Evolutionary conservation across 257 asterid species (phyloP), one percentile per base, ranked within the genome.

Genomic region (Capsicum baccatum): DNA sequence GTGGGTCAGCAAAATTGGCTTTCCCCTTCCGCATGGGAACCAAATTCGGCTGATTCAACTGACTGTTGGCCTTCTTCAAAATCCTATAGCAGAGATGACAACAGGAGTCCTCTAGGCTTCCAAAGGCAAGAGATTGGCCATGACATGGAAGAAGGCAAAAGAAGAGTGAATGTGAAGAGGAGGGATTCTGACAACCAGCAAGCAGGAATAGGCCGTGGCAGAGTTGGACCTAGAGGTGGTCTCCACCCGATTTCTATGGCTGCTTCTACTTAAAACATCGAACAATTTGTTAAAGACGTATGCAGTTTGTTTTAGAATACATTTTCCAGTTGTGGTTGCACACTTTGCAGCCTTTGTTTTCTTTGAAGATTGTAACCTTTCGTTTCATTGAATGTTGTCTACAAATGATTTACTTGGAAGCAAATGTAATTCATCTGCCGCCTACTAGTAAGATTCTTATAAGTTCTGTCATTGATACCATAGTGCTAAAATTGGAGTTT

Each of bases 21-120:
- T 78, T 88, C 93, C 17, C 88, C 94, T 71, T 90, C 97, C 16
- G 37, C 88, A 14, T 94, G 97, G 99, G 95, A 94, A 88, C 97
- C 98, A 5, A 93, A 91, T 74, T 94, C 97, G 2, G 94, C 92
- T 35, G 95, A 92, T 47, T 92, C 96, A 6, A 90, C 93, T 11
- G 94, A 87, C 55, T 71, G 91, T 11, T 87, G 94, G 91, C 84
- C 94, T 60, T 88, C 95, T 79, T 91, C 97, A 54, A 90, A 90
- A 80, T 83, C 93, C 4, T 80, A 54, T n/a, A 87, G 85, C 82
- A 84, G 89, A 85, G 90, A 89, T 64, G 92, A 85, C 47, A 88
- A 88, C 33, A 83, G 9, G 21, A 88, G 87, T 68, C 91, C 91
- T 5, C 74, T 86, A 14, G 89, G 90, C 33, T 60, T 83, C 47